Evolutionary conservation across 1,284 basidiomycete species (phyloP).

Genomic region (Austroboletus novae-zelandiae): DNA sequence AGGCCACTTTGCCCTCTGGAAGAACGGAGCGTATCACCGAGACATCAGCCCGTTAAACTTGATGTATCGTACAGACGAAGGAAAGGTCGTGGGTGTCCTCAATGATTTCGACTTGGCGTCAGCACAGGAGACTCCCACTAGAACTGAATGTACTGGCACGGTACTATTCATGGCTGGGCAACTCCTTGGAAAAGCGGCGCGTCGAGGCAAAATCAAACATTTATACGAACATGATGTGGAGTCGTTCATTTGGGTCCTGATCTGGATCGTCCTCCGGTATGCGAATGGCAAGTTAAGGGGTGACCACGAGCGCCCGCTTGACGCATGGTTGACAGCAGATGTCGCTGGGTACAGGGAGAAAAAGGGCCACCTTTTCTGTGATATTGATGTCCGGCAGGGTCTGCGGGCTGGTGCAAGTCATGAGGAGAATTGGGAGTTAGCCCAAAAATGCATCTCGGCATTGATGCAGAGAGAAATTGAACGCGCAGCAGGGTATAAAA

Average conservation of each 20-base stretch:
- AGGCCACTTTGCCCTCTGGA: conserved; percentile 36
- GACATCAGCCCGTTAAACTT: conserved; percentile 34
- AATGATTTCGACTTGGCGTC: conserved; percentile 33
- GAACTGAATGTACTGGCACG: conserved; percentile 6
- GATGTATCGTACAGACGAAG: conserved; percentile 21
- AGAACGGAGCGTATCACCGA: conserved; percentile 24
- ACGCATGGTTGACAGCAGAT: conserved; percentile 6
- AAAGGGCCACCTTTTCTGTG: not conserved
- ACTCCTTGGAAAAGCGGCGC: conserved; percentile 13
- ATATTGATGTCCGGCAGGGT: too few species aligned
- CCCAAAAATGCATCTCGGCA: too few species aligned
- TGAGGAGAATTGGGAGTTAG: too few species aligned
- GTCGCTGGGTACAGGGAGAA: not conserved
- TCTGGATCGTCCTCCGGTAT: conserved; percentile 7
- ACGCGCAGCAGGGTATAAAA: too few species aligned
- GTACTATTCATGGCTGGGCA: conserved; percentile 34
- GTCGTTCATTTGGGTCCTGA: not conserved
- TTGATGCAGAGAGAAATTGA: too few species aligned
- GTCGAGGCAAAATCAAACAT: not conserved
- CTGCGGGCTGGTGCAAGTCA: too few species aligned
- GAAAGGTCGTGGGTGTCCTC: conserved; percentile 22
- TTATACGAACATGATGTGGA: not conserved
- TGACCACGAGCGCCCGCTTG: not conserved
- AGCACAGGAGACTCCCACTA: not conserved
- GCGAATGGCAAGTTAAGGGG: not conserved